These are phyloP conservation scores for Platanthera zijinensis DNA, from an alignment of 106 monocot species.

Conservation along the genomic window DNA sequence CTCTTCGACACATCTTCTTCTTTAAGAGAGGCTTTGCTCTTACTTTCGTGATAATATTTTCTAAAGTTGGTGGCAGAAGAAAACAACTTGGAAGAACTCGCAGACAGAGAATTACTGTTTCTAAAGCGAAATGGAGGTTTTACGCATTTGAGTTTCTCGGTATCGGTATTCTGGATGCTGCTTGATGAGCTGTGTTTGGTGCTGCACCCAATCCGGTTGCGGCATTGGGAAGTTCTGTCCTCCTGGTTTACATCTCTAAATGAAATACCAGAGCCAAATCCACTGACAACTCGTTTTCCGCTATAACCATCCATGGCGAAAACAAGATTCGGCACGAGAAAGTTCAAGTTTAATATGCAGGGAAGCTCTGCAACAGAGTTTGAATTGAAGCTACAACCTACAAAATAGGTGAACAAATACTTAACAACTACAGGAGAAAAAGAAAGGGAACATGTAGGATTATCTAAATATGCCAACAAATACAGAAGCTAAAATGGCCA, in stretches of 20 bases:
- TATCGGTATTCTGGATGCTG: constrained; percentile 5
- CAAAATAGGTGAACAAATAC: neutral
- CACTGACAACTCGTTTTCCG: constrained; percentile 15
- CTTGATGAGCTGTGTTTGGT: constrained; percentile 25
- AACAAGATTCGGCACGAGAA: neutral
- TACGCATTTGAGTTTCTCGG: constrained; percentile 33
- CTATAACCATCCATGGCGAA: constrained; percentile 36
- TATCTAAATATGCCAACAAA: neutral
- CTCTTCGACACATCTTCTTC: constrained; percentile 21
- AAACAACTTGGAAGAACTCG: constrained; percentile 27
- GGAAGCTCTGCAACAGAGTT: constrained; percentile 1
- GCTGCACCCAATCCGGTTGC: constrained; percentile 35
- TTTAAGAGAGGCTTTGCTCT: constrained; percentile 6
- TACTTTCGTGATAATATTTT: constrained; percentile 23
- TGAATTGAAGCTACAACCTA: neutral
- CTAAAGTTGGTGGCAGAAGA: constrained; percentile 12
- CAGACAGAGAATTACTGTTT: constrained; percentile 22
- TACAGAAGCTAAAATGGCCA: too few species aligned
- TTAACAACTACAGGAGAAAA: neutral
- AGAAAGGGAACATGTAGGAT: neutral
- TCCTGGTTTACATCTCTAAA: constrained; percentile 29
- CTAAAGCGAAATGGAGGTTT: constrained; percentile 21
- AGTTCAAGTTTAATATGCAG: neutral
- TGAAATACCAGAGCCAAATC: constrained; percentile 13
- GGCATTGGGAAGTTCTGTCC: constrained; percentile 22